These are phyloP conservation scores for Globomyces sp. DNA, from an alignment of 371 early-diverging fungal genomes.

Conservation along the genomic window DNA sequence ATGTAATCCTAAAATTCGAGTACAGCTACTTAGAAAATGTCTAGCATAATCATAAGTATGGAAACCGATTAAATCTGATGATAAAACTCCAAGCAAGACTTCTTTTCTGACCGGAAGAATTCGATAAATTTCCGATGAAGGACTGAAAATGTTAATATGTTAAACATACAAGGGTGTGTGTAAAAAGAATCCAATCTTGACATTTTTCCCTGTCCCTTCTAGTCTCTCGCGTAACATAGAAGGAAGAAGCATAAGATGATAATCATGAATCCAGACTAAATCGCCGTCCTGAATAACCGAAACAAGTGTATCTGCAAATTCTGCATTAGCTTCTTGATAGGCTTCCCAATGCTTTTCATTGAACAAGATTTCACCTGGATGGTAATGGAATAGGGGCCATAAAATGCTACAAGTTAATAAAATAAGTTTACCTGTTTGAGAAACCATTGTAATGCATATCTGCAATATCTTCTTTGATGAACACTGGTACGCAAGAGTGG, in stretches of 20 bases:
- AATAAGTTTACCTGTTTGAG: slow-evolving; percentile 77
- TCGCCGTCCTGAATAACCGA: slow-evolving; percentile 87
- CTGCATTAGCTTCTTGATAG: slow-evolving; percentile 87
- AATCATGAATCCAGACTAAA: slow-evolving; percentile 99
- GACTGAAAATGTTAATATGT: background rate
- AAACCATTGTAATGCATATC: slow-evolving; percentile 99
- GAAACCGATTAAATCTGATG: slow-evolving; percentile 94
- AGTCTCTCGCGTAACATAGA: slow-evolving; percentile 71
- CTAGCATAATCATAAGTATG: slow-evolving; percentile 99
- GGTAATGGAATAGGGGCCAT: slow-evolving; percentile 99
- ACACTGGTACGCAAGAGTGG: slow-evolving; percentile 94
- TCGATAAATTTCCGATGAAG: slow-evolving; percentile 38
- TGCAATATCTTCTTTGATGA: slow-evolving; percentile 93
- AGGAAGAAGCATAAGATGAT: slow-evolving; percentile 98
- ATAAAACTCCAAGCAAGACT: slow-evolving; percentile 88
- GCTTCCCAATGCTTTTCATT: slow-evolving; percentile 93
- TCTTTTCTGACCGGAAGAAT: slow-evolving; percentile 89
- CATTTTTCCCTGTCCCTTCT: slow-evolving; percentile 30
- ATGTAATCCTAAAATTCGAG: slow-evolving; percentile 87
- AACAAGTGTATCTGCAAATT: slow-evolving; percentile 86
- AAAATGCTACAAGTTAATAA: slow-evolving; percentile 45
- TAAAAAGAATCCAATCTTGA: slow-evolving; percentile 73
- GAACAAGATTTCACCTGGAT: slow-evolving; percentile 95
- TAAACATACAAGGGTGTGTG: slow-evolving; percentile 87
- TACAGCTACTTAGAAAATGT: slow-evolving; percentile 96